Evolutionary conservation across 192 early-diverging fungal genomes (phyloP), one percentile per base, ranked within the genome.

Genomic region (Coemansia sp.): DNA sequence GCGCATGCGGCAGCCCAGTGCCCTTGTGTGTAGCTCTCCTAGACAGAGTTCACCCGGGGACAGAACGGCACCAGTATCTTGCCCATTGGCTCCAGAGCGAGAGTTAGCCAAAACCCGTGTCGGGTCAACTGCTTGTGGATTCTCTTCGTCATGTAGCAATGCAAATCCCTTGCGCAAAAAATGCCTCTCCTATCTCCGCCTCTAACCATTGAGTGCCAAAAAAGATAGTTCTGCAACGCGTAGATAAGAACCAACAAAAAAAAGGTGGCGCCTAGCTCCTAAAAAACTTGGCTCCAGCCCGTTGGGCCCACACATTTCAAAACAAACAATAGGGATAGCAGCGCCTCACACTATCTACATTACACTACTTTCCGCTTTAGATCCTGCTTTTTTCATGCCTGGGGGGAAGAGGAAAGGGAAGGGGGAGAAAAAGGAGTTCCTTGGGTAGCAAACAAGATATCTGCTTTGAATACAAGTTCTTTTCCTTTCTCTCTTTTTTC

Each of bases 401-500:
- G n/a, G 43, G 43, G 43, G 43, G 40, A n/a, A n/a, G 43, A 20
- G 43, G 6, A 16, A 18, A n/a, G 37, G 37, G 1, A 45, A 43
- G 42, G n/a, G 24, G 31, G 31, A 31, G 31, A 31, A 31, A 31
- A 28, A 53, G 10, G 50, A 53, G 26, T 31, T 28, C 14, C 50
- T 53, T 11, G 24, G 24, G 11, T 16, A 53, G 50, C 50, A 14
- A 16, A 4, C 31, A 55, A 6, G 11, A 34, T 18, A 57, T 57
- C 26, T 34, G 26, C 8, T 35, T 34, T 57, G 26, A 31, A 57
- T 18, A 31, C 26, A 57, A 28, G 24, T 5, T 24, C 36, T 18
- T 40, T 70, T 59, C 16, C 26, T 37, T 64, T 8, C 37, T 43
- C 20, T 63, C 46, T 28, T 33, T 40, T 56, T 36, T 65, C 26